Evolutionary conservation across 208 protist species (phyloP).

Genomic region (Wallacemonas rigidus): DNA sequence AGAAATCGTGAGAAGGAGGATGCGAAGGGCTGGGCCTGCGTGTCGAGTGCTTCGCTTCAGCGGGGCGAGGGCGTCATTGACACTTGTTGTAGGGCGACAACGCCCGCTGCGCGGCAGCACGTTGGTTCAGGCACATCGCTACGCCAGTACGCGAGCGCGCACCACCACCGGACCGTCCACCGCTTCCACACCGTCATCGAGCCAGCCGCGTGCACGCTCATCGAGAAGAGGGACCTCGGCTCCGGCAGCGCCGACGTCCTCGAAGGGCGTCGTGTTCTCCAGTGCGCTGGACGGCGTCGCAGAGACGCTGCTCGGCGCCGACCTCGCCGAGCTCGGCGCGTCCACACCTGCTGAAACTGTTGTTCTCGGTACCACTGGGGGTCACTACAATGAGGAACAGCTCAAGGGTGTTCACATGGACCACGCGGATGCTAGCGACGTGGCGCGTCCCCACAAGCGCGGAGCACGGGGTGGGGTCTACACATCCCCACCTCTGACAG

Average conservation of each 20-base stretch:
- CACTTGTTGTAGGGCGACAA: not conserved
- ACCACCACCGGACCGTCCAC: not conserved
- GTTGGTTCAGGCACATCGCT: not conserved
- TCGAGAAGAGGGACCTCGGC: too few relatives aligned
- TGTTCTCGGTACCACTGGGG: conserved; percentile 3
- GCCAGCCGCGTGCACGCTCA: too few relatives aligned
- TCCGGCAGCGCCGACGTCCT: not conserved
- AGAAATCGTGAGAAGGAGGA: too few relatives aligned
- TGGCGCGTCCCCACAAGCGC: too few relatives aligned
- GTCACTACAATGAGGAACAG: not conserved
- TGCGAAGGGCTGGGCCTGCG: too few relatives aligned
- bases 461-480: too few relatives aligned
- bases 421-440: not conserved
- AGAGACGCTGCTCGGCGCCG: not conserved
- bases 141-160: not conserved
- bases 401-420: not conserved
- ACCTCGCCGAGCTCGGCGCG: conserved; percentile 3
- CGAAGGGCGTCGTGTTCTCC: conserved; percentile 5
- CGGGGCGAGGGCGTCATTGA: not conserved
- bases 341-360: not conserved
- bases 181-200: not conserved
- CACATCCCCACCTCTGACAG: not conserved
- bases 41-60: not conserved
- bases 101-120: not conserved
- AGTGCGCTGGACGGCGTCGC: conserved; percentile 1